Evolutionary conservation across 2,329 filamentous ascomycete species (phyloP).

Genomic region (Penicillium sp.): DNA sequence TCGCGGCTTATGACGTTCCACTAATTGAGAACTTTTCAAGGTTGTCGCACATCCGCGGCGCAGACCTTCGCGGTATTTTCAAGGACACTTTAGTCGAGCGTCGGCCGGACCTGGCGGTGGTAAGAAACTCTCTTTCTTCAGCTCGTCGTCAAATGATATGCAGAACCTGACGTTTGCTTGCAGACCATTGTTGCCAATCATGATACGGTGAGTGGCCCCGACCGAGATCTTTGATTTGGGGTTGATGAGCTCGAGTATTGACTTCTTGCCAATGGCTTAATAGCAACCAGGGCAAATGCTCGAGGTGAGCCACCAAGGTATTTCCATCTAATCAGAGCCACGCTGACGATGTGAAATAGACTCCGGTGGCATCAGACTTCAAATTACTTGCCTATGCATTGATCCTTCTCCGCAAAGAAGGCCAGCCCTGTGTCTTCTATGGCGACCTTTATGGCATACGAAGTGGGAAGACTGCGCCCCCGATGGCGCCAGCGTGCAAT

Average conservation of each 20-base stretch:
- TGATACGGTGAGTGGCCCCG: conserved; percentile 25
- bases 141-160: neutral
- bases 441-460: conserved; percentile 69
- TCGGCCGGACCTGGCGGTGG: conserved; percentile 56
- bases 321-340: neutral
- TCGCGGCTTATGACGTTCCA: conserved; percentile 68
- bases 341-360: conserved; percentile 36
- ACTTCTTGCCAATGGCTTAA: conserved; percentile 23
- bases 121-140: conserved; percentile 15
- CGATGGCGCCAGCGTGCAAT: conserved; percentile 57
- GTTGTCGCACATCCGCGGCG: conserved; percentile 59
- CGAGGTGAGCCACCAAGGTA: conserved; percentile 45
- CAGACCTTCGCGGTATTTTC: conserved; percentile 67
- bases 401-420: conserved; percentile 67
- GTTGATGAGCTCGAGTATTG: neutral
- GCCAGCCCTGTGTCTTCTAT: conserved; percentile 71
- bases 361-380: conserved; percentile 67
- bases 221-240: neutral
- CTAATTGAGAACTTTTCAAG: conserved; percentile 69
- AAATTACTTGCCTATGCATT: conserved; percentile 73
- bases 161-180: conserved; percentile 9
- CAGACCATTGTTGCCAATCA: conserved; percentile 30
- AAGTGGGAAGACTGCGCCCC: conserved; percentile 48
- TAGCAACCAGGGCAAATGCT: conserved; percentile 66
- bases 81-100: conserved; percentile 61